Percentiles rank a stretch among this genome's conserved stretches.
Evolutionary conservation across 306 rosid species (phyloP).

Genomic region (Lathyrus sativus): DNA sequence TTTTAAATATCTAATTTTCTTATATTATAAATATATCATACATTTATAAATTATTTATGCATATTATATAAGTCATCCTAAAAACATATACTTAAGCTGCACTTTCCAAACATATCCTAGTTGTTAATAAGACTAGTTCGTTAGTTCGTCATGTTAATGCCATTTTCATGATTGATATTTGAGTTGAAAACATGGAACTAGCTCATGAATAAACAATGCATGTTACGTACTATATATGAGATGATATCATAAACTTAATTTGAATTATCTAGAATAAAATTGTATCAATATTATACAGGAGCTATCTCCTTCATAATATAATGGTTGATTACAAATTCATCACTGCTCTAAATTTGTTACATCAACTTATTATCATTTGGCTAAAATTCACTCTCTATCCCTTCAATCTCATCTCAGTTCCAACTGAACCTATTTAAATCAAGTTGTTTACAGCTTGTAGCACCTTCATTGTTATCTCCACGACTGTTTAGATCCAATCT

Average conservation of each 20-base stretch:
- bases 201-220: constrained; percentile 12
- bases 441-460: constrained; percentile 58
- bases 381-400: constrained; percentile 27
- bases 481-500: constrained; percentile 71
- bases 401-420: constrained; percentile 52
- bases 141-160: neutral
- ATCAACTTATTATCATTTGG: constrained; percentile 42
- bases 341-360: constrained; percentile 26
- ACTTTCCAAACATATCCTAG: neutral
- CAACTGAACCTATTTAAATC: constrained; percentile 64
- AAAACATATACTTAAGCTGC: no score
- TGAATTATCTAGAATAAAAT: constrained; percentile 15
- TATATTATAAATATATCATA: no score
- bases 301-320: constrained; percentile 32
- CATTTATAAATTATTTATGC: no score
- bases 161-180: neutral
- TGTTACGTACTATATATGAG: neutral
- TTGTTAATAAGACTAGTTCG: neutral
- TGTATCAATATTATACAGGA: constrained; percentile 23
- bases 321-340: constrained; percentile 32
- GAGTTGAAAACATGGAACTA: neutral
- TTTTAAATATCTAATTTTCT: no score
- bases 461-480: constrained; percentile 64
- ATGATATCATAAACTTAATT: constrained; percentile 13
- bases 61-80: no score